Evolutionary conservation across 805 yeast genomes (phyloP), one percentile per base, ranked within the genome.

Genomic region (Candida ovalis): DNA sequence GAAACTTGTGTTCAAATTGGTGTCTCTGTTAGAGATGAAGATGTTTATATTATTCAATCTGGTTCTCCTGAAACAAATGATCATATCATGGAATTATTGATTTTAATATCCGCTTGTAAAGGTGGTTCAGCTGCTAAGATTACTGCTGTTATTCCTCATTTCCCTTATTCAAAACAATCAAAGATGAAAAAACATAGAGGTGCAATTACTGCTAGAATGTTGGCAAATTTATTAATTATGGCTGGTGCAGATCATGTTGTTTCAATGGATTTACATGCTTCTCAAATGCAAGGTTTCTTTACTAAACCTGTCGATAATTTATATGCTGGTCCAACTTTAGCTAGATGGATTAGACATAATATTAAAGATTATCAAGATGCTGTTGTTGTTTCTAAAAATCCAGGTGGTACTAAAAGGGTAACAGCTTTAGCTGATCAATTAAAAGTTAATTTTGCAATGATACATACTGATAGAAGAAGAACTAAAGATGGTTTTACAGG

Each of bases 241-340:
- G 98, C 99, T 3, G 99, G 99, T 58, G 99, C 98, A 23, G 98
- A 94, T 69, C 99, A 94, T 69, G 95, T 94, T 49, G 92, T 94
- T 36, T 88, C 97, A 3, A 91, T 94, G 97, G 99, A 94, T 64
- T 74, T 94, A 56, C 87, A 82, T 60, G 99, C 99, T 24, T 84
- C 96, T 32, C 99, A 94, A 71, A 94, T 94, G 99, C 99, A 94
- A 73, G 99, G 99, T 13, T 94, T 94, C 65, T 94, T 94, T 74
- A 80, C 95, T 30, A 91, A 90, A 60, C 99, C 99, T 0, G 99
- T 94, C 24, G 99, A 94, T 68, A 94, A 94, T 68, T 73, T 94
- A 51, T 90, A 89, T 62, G 97, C 97, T 24, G 97, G 96, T 2
- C 99, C 99, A 43, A 88, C 96, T 37, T 77, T 94, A 57, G 97